These are phyloP conservation scores for Aspergillus arachidicola DNA, from an alignment of 2,329 filamentous ascomycete species.

Conservation along the genomic window DNA sequence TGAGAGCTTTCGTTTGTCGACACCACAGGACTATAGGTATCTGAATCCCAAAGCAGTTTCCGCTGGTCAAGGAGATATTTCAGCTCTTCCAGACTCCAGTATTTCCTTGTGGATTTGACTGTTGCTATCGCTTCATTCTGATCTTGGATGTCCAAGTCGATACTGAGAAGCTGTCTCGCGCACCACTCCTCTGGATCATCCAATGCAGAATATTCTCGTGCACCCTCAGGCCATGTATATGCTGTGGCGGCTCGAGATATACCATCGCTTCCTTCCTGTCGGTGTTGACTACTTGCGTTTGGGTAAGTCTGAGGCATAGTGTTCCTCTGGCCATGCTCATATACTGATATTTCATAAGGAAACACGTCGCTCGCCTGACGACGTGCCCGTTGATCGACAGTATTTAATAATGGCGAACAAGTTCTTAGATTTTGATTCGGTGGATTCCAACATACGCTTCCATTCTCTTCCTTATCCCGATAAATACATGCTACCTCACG, in stretches of 20 bases:
- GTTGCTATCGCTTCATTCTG: neutral
- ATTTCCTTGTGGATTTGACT: constrained; percentile 4
- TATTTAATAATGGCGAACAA: constrained; percentile 13
- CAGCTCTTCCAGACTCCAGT: constrained; percentile 30
- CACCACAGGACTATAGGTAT: neutral
- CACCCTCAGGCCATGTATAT: constrained; percentile 8
- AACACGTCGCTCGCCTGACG: neutral
- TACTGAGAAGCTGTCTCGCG: constrained; percentile 15
- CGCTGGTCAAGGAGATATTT: constrained; percentile 22
- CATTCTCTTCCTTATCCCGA: neutral
- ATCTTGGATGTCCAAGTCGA: constrained; percentile 13
- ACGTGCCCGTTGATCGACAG: neutral
- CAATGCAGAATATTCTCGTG: neutral
- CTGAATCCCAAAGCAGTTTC: constrained; percentile 15
- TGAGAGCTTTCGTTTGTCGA: constrained; percentile 2
- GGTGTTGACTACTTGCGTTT: neutral
- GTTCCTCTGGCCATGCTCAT: neutral
- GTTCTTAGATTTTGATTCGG: neutral
- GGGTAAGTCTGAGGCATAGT: neutral
- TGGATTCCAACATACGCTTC: neutral
- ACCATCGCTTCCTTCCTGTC: neutral
- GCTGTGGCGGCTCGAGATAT: neutral
- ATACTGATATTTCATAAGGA: neutral
- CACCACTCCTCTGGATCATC: neutral
- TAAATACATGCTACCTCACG: neutral